phyloP scores from a whole-genome alignment of 441 rosid genomes.

The Adansonia madagascariensis region DNA sequence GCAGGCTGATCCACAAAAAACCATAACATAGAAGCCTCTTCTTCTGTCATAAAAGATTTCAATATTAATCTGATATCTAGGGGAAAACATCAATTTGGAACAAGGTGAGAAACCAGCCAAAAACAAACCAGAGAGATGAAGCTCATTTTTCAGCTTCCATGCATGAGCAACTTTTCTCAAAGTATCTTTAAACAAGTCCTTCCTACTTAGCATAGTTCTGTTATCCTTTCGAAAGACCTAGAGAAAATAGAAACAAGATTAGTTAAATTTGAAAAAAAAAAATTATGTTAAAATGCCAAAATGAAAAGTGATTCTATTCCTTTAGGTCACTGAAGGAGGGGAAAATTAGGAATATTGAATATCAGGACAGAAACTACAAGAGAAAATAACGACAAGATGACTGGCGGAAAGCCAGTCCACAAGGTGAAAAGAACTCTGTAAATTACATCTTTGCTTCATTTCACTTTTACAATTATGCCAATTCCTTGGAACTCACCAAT shows the following conservation, averaged over 20 bases:
- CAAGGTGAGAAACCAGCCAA: not conserved
- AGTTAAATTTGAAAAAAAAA: not conserved
- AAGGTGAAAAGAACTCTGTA: not conserved
- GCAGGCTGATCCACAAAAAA: constrained; percentile 77
- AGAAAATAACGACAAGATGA: not conserved
- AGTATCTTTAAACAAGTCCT: constrained; percentile 85
- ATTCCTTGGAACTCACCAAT: not conserved
- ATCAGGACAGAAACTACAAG: not conserved
- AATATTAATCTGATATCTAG: not conserved
- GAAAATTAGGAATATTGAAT: not conserved
- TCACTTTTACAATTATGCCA: not conserved
- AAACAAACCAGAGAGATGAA: constrained; percentile 68
- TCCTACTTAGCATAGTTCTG: constrained; percentile 68
- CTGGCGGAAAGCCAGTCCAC: not conserved
- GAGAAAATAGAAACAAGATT: not conserved
- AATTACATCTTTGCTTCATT: constrained; percentile 2
- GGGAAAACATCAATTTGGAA: not conserved
- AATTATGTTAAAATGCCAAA: not conserved
- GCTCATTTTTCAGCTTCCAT: constrained; percentile 77
- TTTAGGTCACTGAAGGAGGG: not conserved
- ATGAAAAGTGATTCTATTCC: not conserved
- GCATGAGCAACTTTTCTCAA: constrained; percentile 80
- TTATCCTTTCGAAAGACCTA: constrained; percentile 82
- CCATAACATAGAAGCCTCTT: constrained; percentile 68
- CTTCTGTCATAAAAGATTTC: constrained; percentile 59